phyloP scores from a whole-genome alignment of 2,329 filamentous ascomycete species.

The Microcyclosporella mali region DNA sequence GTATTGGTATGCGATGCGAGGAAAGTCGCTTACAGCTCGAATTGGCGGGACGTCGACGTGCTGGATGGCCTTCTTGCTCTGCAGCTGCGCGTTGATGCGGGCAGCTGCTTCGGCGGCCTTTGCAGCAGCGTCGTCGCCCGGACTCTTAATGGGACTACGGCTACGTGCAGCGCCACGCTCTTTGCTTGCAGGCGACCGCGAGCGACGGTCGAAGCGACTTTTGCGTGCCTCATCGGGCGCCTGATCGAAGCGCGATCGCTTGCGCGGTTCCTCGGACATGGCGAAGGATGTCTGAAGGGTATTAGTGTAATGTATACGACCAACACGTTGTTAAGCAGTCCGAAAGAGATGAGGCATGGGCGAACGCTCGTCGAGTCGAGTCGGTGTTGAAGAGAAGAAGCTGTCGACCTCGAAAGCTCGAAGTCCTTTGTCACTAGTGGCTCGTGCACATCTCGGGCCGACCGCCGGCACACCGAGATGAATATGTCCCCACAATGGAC shows the following conservation, averaged over 20 bases:
- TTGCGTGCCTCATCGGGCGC: constrained; percentile 67
- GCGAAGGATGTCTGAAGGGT: background rate
- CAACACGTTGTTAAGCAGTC: no score
- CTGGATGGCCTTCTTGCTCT: constrained; percentile 73
- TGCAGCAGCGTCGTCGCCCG: constrained; percentile 36
- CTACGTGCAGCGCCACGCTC: constrained; percentile 60
- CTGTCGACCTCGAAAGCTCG: no score
- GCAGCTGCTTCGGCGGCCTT: constrained; percentile 75
- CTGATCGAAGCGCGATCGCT: constrained; percentile 79
- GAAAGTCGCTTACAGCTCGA: constrained; percentile 46
- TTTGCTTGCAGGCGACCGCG: constrained; percentile 63
- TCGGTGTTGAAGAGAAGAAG: no score
- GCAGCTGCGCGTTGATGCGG: constrained; percentile 44
- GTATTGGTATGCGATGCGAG: background rate
- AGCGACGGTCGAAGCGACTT: constrained; percentile 87
- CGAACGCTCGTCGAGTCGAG: no score
- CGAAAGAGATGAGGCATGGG: no score
- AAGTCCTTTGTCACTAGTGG: no score
- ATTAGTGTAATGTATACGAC: no score
- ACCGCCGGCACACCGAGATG: no score
- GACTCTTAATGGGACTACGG: constrained; percentile 63
- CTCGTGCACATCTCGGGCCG: no score
- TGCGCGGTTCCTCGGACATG: constrained; percentile 80
- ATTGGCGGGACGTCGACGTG: constrained; percentile 85
- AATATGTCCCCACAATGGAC: no score